Evolutionary conservation across 1,284 basidiomycete species (phyloP), one percentile per base, ranked within the genome.

Genomic region (Microbotryomycetes sp.): DNA sequence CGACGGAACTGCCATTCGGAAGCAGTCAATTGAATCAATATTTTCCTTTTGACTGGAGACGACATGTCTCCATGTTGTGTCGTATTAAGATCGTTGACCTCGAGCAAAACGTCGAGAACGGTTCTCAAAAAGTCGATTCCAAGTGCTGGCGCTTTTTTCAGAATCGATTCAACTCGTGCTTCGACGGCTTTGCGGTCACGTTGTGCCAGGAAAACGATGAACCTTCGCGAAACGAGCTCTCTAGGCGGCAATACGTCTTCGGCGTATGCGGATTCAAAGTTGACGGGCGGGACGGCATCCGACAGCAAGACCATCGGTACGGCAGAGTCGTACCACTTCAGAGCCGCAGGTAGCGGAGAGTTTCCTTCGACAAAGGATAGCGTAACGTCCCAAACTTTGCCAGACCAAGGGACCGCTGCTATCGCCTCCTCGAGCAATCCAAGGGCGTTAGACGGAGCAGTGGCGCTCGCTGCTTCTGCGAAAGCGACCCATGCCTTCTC

Each of bases 401-500:
- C 31, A 6, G 57, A 57, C 45, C 51, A 68, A 2, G 67, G 67
- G 9, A 66, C n/a, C 6, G 55, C 24, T 2, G 49, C n/a, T 16
- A 54, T 45, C 2, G 61, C 67, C n/a, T 54, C 24, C 2, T 4
- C 24, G 26, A 62, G 35, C 11, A 64, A 41, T 0, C 24, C 6
- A 16, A 52, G 29, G 2, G 52, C 55, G 18, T 15, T n/a, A 0
- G 52, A 2, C 3, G 61, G 15, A 1, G 18, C 4, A 1, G 49
- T 18, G 21, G 60, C n/a, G 13, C 53, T 45, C 3, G 31, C 45
- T 29, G 61, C 59, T 54, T 66, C 62, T 54, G 64, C 24, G 0
- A 59, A 57, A 9, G 61, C 64, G 45, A 64, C 61, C 67, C 67
- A 68, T 41, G 61, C 45, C 18, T 64, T 57, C 27, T 62, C 61